Base-by-base conservation (phyloP, 2,329 filamentous ascomycete species). In the Sordariomycetes sp. region DNA sequence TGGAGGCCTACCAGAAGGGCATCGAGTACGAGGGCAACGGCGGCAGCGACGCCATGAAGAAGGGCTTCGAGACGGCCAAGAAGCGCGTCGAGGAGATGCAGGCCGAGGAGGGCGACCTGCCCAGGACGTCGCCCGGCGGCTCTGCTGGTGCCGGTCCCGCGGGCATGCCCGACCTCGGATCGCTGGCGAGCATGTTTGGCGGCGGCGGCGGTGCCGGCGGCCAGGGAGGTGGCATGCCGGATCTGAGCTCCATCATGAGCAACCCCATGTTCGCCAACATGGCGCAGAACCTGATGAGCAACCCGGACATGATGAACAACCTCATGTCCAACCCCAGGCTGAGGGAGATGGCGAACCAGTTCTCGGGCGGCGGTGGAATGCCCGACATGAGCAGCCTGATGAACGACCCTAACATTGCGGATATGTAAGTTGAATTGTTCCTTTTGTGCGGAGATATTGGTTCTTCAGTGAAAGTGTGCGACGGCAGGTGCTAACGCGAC, bases 221-320 rank as follows among this genome's bases (percentile, higher is more conserved):
- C 7, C n/a, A n/a, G n/a, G n/a, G n/a, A n/a, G 82, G 82, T 33
- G 86, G 85, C 35, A 92, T 94, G 83, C 87, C 88, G 10, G 90
- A 96, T 57, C 68, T 98, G 17, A 64, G 76, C 43, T 75, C 76
- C 42, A 79, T 98, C 57, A 94, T 96, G 87, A 87, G 70, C 68
- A 98, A 96, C 67, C 92, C 92, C 36, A 96, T 96, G 92, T 94
- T 98, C 64, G 78, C 87, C 33, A 84, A 75, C 64, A 95, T 96
- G 87, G 92, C 92, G 5, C 86, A 95, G 68, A 94, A 86, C 60
- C 63, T 98, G 36, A 96, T 96, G 92, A 86, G 79, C 63, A 95
- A 98, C 64, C 92, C 92, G 0, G 85, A 94, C 8, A 78, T 88
- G 68, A 82, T 96, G 77, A 74, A 70, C 55, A 92, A 87, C 57